Percentiles rank a stretch among this genome's conserved stretches.
Conservation (phyloP, 768 basidiomycete genomes). For the Pleurotus ostreatus region DNA sequence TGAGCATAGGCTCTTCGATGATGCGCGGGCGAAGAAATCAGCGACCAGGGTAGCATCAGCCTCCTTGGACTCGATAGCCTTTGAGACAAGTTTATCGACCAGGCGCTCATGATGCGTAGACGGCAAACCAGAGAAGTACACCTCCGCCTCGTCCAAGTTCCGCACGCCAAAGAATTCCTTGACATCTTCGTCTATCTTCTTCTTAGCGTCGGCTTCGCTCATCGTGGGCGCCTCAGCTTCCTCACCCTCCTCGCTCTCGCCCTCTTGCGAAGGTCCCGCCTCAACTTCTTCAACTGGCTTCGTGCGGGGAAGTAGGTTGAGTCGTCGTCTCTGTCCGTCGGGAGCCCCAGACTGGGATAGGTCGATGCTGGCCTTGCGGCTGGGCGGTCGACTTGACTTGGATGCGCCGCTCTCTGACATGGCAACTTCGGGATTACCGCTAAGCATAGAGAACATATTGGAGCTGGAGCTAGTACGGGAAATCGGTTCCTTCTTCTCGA, state of each 20-base stretch:
- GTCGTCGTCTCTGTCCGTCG: slow-evolving; percentile 62
- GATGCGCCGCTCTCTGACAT: slow-evolving; percentile 38
- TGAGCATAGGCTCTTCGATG: slow-evolving; percentile 57
- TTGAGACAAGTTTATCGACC: slow-evolving; percentile 70
- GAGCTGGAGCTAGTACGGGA: slow-evolving; percentile 75
- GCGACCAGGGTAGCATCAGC: slow-evolving; percentile 75
- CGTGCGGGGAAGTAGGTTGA: slow-evolving; percentile 78
- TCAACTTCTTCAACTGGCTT: slow-evolving; percentile 48
- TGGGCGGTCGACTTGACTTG: slow-evolving; percentile 50
- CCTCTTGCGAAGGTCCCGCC: slow-evolving; percentile 41
- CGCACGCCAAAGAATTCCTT: slow-evolving; percentile 88
- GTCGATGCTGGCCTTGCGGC: slow-evolving; percentile 49
- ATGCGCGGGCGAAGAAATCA: slow-evolving; percentile 64
- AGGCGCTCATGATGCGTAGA: slow-evolving; percentile 57
- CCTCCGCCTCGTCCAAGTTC: slow-evolving; percentile 82
- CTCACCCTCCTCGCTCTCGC: slow-evolving; percentile 45
- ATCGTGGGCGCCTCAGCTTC: slow-evolving; percentile 39
- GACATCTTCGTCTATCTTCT: slow-evolving; percentile 75
- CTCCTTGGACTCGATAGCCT: slow-evolving; percentile 79
- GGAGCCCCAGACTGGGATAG: slow-evolving; percentile 39
- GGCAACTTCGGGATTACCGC: slow-evolving; percentile 53
- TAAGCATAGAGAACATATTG: slow-evolving; percentile 89
- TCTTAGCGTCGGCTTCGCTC: slow-evolving; percentile 62
- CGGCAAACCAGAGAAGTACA: slow-evolving; percentile 77
- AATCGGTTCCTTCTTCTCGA: slow-evolving; percentile 66